A percentile compares a stretch with the other conserved stretches of the same genome.
phyloP scores from a whole-genome alignment of 73 alveolate genomes.

The Tetrahymena malaccensis region DNA sequence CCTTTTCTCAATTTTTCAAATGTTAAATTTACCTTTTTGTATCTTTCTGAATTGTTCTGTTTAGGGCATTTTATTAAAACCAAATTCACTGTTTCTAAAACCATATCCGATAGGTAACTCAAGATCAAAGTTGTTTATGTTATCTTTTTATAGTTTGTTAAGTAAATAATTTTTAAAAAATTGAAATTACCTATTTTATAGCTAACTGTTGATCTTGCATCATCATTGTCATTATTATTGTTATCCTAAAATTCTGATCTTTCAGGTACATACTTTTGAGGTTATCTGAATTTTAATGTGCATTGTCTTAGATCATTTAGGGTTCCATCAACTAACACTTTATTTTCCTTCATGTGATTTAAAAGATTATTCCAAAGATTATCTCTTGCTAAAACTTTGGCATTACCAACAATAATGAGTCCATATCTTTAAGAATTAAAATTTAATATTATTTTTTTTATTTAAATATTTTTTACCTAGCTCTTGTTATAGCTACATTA shows the following conservation, averaged over 20 bases:
- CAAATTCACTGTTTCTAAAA: conserved; percentile 29
- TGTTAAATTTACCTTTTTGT: neutral
- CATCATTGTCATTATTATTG: conserved; percentile 12
- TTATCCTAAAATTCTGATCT: conserved; percentile 27
- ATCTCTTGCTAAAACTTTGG: conserved; percentile 67
- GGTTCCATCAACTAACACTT: conserved; percentile 95
- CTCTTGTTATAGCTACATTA: conserved; percentile 99
- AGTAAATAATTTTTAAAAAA: neutral
- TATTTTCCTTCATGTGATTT: conserved; percentile 90
- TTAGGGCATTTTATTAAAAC: conserved; percentile 17
- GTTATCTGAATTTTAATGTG: conserved; percentile 48
- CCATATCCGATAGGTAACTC: conserved; percentile 26
- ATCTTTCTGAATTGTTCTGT: conserved; percentile 5
- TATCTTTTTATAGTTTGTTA: neutral
- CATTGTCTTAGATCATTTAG: conserved; percentile 57
- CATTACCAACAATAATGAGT: conserved; percentile 97
- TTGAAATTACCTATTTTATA: neutral
- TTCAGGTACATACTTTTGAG: conserved; percentile 59
- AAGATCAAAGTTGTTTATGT: conserved; percentile 9
- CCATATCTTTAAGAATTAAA: conserved; percentile 66
- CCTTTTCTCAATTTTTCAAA: neutral
- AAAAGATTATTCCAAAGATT: conserved; percentile 85
- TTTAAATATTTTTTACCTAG: conserved; percentile 44
- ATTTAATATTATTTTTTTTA: neutral
- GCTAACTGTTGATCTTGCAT: neutral